A percentile compares a stretch with the other conserved stretches of the same genome.
phyloP scores from a whole-genome alignment of 2,329 filamentous ascomycete genomes.

The Neonectria faginata region DNA sequence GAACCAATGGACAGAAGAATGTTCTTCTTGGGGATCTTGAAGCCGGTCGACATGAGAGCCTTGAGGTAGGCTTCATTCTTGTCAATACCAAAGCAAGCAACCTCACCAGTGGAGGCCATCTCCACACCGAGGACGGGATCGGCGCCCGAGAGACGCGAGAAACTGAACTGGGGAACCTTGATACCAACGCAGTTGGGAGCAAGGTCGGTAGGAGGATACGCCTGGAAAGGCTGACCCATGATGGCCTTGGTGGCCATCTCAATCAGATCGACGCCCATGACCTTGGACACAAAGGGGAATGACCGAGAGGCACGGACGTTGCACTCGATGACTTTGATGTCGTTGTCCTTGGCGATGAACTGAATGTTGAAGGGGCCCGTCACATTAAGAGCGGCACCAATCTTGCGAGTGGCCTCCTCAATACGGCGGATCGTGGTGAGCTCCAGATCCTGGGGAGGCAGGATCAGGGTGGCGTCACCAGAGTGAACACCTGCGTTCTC shows the following conservation, averaged over 20 bases:
- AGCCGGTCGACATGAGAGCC: conserved; percentile 93
- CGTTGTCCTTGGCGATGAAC: conserved; percentile 99
- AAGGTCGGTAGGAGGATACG: conserved; percentile 83
- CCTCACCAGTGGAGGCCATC: conserved; percentile 99
- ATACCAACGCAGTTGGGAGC: conserved; percentile 89
- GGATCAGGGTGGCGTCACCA: conserved; percentile 93
- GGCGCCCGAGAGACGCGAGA: conserved; percentile 94
- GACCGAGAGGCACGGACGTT: conserved; percentile 96
- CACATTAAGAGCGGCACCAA: conserved; percentile 91
- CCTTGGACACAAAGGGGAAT: conserved; percentile 98
- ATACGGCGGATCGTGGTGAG: conserved; percentile 90
- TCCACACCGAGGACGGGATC: conserved; percentile 97
- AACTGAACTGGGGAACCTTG: conserved; percentile 99
- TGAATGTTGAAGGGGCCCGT: conserved; percentile 99
- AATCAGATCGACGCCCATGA: conserved; percentile 97
- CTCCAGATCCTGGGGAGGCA: conserved; percentile 94
- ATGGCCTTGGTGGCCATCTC: conserved; percentile 99
- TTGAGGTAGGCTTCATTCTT: conserved; percentile 99
- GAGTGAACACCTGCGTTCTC: conserved; percentile 99
- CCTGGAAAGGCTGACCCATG: conserved; percentile 82
- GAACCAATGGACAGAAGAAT: conserved; percentile 95
- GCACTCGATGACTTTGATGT: conserved; percentile 99
- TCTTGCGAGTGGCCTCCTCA: conserved; percentile 94
- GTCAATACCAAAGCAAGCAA: conserved; percentile 94
- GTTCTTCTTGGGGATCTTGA: conserved; percentile 95